These are phyloP conservation scores for Mimosa pudica DNA, from an alignment of 306 rosid genomes.

Conservation along the genomic window DNA sequence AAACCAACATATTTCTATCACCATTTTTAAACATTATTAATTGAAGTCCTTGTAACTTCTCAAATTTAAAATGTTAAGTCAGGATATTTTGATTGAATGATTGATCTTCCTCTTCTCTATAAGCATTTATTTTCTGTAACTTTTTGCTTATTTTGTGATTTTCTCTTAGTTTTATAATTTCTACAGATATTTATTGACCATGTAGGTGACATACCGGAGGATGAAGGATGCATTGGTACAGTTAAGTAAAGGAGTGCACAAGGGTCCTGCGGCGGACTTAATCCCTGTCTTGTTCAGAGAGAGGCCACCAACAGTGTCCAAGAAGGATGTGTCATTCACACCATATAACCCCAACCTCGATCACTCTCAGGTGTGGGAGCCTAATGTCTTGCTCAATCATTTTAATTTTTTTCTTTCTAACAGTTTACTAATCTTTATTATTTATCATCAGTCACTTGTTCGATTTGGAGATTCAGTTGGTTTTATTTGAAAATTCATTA, in stretches of 20 bases:
- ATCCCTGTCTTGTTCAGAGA: constrained; percentile 89
- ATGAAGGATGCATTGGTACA: constrained; percentile 93
- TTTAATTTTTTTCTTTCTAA: constrained; percentile 4
- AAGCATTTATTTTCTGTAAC: not conserved
- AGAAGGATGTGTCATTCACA: constrained; percentile 71
- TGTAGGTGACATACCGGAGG: constrained; percentile 89
- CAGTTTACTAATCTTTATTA: not conserved
- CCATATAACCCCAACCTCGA: constrained; percentile 78
- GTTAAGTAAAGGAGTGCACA: constrained; percentile 93
- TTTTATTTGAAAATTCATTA: no score
- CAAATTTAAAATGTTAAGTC: constrained; percentile 4
- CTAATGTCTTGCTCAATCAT: constrained; percentile 24
- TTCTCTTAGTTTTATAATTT: constrained; percentile 32
- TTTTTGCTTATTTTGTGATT: constrained; percentile 14
- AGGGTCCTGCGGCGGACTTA: constrained; percentile 93
- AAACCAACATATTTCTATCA: not conserved
- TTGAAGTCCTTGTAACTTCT: not conserved
- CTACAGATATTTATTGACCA: constrained; percentile 29
- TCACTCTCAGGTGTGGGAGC: constrained; percentile 79
- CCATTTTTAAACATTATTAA: not conserved
- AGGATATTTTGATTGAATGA: constrained; percentile 28
- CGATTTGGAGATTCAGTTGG: constrained; percentile 1
- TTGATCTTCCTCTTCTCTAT: constrained; percentile 7
- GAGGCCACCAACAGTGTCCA: constrained; percentile 73
- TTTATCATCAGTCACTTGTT: constrained; percentile 18